Conservation (phyloP, 2,329 filamentous ascomycete species). For the Monosporascus ibericus region DNA sequence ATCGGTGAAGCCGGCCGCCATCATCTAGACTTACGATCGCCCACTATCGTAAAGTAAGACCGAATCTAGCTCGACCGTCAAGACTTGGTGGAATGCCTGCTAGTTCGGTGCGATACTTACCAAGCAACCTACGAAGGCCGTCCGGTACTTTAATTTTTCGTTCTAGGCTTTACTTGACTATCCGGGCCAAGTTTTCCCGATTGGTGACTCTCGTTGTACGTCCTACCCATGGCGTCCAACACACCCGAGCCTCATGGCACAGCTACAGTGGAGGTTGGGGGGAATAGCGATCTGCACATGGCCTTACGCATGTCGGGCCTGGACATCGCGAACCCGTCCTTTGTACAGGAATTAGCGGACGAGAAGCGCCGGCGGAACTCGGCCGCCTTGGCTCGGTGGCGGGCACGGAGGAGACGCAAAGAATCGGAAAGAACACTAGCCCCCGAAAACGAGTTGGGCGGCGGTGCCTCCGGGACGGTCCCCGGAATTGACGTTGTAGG, state of each 20-base stretch:
- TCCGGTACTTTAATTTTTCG: too few relatives aligned
- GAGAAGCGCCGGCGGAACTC: background rate
- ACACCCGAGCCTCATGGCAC: background rate
- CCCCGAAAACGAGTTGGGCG: background rate
- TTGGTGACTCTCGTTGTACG: background rate
- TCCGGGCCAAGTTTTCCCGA: too few relatives aligned
- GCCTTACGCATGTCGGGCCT: conserved; percentile 10
- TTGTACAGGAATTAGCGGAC: background rate
- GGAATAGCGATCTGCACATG: conserved; percentile 15
- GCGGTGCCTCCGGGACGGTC: background rate
- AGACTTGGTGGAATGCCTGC: background rate
- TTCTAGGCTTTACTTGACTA: too few relatives aligned
- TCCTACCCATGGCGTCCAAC: background rate
- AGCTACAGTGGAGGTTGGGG: conserved; percentile 8
- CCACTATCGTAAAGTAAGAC: background rate
- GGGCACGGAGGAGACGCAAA: background rate
- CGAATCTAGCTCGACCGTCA: too few relatives aligned
- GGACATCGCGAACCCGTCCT: background rate
- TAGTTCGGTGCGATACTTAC: too few relatives aligned
- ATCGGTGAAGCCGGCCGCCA: background rate
- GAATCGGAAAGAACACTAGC: background rate
- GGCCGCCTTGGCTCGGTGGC: background rate
- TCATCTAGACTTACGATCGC: background rate
- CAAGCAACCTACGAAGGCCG: too few relatives aligned
- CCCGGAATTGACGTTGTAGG: background rate